Evolutionary conservation across 2,329 filamentous ascomycete species (phyloP).

Genomic region (Apiospora malaysiana): DNA sequence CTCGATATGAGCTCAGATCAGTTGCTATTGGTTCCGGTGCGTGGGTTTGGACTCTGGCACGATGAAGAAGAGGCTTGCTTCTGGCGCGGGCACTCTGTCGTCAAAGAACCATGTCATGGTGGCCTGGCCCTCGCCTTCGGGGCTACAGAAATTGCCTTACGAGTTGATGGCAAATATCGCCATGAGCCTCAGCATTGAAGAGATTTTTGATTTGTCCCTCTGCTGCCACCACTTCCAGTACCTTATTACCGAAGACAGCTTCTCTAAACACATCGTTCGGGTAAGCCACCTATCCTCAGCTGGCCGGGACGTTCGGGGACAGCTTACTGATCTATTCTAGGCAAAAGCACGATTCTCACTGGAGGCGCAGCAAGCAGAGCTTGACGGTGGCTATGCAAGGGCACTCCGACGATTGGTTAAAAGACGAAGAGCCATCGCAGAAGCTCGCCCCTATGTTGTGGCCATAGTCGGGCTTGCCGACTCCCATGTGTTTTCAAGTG

Average conservation of each 20-base stretch:
- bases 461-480: constrained; percentile 65
- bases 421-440: constrained; percentile 63
- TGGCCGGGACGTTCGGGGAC: constrained; percentile 27
- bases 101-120: neutral
- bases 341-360: constrained; percentile 38
- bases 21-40: neutral
- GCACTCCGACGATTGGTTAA: constrained; percentile 67
- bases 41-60: neutral
- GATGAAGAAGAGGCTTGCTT: constrained; percentile 6
- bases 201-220: constrained; percentile 61
- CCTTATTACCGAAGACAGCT: constrained; percentile 59
- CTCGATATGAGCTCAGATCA: constrained; percentile 14
- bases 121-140: neutral
- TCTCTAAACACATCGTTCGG: constrained; percentile 44
- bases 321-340: constrained; percentile 38
- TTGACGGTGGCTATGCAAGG: constrained; percentile 48
- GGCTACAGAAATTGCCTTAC: constrained; percentile 54
- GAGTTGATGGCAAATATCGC: constrained; percentile 69
- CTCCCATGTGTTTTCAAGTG: constrained; percentile 66
- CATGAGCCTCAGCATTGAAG: constrained; percentile 59
- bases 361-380: constrained; percentile 41
- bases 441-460: constrained; percentile 66
- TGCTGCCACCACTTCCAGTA: constrained; percentile 57
- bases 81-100: neutral
- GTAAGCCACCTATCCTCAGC: constrained; percentile 21